Evolutionary conservation across 2,329 filamentous ascomycete genomes (phyloP).

Genomic region (Botrytis aclada): DNA sequence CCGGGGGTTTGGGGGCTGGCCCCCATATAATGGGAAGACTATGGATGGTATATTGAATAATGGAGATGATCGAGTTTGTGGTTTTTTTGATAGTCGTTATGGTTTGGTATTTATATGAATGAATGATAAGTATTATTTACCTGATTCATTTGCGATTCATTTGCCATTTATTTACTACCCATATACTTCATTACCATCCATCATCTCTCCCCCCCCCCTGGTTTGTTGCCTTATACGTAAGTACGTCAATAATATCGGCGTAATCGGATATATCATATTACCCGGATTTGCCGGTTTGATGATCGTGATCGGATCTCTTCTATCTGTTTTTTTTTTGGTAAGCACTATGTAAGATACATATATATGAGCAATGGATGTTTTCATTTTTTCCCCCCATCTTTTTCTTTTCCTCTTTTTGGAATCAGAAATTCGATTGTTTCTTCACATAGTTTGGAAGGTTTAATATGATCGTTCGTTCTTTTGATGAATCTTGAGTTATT

Average conservation of each 20-base stretch:
- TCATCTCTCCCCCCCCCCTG: too few species aligned
- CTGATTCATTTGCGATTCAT: not conserved
- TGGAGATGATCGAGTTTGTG: not conserved
- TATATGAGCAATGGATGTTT: not conserved
- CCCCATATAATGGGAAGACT: not conserved
- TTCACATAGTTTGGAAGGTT: not conserved
- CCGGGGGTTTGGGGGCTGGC: too few species aligned
- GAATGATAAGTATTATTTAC: not conserved
- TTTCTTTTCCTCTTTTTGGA: not conserved
- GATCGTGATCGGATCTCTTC: not conserved
- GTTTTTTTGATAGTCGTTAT: not conserved
- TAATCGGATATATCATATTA: not conserved
- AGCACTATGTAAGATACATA: conserved; percentile 8
- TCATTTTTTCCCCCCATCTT: not conserved
- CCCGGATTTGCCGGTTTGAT: not conserved
- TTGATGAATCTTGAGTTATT: not conserved
- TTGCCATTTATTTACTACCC: not conserved
- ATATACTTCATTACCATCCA: too few species aligned
- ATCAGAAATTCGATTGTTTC: not conserved
- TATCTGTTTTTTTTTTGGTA: not conserved
- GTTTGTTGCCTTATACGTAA: not conserved
- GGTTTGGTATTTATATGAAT: not conserved
- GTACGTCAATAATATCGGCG: too few species aligned
- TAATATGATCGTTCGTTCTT: not conserved
- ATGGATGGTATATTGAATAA: not conserved